These are phyloP conservation scores for Ulota crispa DNA, from an alignment of 225 moss, liverwort and hornwort genomes.

Conservation along the genomic window DNA sequence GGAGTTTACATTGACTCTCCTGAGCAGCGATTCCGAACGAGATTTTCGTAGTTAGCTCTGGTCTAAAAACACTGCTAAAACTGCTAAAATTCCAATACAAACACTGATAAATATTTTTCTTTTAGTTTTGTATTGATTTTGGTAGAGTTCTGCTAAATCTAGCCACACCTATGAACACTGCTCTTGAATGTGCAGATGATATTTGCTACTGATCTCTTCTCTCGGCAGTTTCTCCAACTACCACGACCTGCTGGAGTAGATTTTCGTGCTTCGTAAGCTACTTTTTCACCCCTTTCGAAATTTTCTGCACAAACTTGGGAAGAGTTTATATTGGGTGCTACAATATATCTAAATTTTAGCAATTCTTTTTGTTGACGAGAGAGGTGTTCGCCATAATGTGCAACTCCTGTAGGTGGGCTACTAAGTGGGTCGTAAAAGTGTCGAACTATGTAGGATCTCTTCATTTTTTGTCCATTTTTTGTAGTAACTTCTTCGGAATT, in stretches of 20 bases:
- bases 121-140: too few species aligned
- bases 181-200: conserved; percentile 62
- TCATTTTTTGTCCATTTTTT: background rate
- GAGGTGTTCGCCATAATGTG: background rate
- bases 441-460: background rate
- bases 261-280: conserved; percentile 87
- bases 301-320: conserved; percentile 1
- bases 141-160: too few species aligned
- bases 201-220: conserved; percentile 84
- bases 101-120: too few species aligned
- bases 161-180: background rate
- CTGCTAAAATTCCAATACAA: too few species aligned
- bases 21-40: too few species aligned
- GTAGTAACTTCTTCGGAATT: background rate
- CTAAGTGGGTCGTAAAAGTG: background rate
- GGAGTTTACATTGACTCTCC: background rate
- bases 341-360: background rate
- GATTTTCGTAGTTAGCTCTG: too few species aligned
- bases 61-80: too few species aligned
- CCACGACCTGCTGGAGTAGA: conserved; percentile 91
- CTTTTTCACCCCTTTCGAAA: background rate
- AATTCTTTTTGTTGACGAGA: background rate
- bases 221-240: conserved; percentile 80
- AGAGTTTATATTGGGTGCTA: background rate
- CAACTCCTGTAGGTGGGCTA: background rate